Evolutionary conservation across 1,139 yeast genomes (phyloP), one percentile per base, ranked within the genome.

Genomic region (Suzukiozyma palmioleophila): DNA sequence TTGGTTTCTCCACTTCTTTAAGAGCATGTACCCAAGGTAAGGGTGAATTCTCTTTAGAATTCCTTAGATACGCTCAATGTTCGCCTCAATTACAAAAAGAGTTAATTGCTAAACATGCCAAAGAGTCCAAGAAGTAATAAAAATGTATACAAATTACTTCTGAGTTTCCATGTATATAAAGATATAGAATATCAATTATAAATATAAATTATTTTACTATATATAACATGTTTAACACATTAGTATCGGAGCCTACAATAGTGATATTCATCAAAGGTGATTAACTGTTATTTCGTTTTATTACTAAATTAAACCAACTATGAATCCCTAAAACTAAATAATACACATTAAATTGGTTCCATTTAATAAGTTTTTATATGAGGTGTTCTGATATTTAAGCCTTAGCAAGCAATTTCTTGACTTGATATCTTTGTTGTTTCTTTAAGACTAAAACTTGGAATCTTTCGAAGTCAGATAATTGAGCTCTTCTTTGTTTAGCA

Each of bases 21-120:
- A 84, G 99, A 72, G 97, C 98, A 29, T 84, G 87, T 46, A 92
- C 98, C 18, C 98, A 94, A 67, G 99, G 99, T 65, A 94, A 94
- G 64, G 98, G 98, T 54, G 98, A 94, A 66, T 94, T 94, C 61
- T 79, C 96, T 3, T 75, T 94, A 64, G 99, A 94, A 63, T 94
- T 92, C 71, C 81, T 86, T 60, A 87, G 88, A 57, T 92, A 92
- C 62, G 78, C 95, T 38, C 96, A 95, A 51, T 85, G 95, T 40
- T 77, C 95, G 38, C 89, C 94, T 32, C 96, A 89, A 52, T 75
- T 92, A 51, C 98, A 92, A 67, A 84, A 75, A 59, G 88, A 90
- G 68, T 76, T 94, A 67, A 84, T 92, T 51, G 95, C 85, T 38
- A 96, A 87, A 54, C 81, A 80, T 60, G 77, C 83, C 53, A 69